Conservation (phyloP, 495 filamentous ascomycete genomes). For the Penicillium diatomitis region DNA sequence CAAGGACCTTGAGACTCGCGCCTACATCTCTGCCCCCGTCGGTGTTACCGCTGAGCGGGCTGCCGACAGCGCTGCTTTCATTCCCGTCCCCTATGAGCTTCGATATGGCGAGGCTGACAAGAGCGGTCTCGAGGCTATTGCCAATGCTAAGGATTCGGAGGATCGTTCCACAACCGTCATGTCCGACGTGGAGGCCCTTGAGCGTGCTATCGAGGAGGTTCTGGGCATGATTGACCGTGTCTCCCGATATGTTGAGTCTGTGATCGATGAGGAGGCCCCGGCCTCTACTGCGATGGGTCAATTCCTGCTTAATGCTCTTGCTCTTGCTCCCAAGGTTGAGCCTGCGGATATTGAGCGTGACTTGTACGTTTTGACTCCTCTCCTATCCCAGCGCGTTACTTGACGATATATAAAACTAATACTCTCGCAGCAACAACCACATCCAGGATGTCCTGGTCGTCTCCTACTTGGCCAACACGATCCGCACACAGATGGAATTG, state of each 20-base stretch:
- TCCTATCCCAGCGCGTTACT: conserved; percentile 18
- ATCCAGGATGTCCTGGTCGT: conserved; percentile 97
- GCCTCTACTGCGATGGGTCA: conserved; percentile 84
- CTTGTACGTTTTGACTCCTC: conserved; percentile 51
- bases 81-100: conserved; percentile 89
- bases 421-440: conserved; percentile 72
- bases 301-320: conserved; percentile 84
- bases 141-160: conserved; percentile 70
- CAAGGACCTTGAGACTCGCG: conserved; percentile 71
- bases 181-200: conserved; percentile 80
- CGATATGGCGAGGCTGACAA: conserved; percentile 87
- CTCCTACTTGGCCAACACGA: conserved; percentile 94
- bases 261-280: conserved; percentile 58
- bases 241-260: conserved; percentile 76
- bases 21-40: conserved; percentile 90
- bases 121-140: conserved; percentile 78
- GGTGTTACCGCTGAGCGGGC: conserved; percentile 92
- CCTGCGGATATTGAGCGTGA: conserved; percentile 81
- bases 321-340: conserved; percentile 88
- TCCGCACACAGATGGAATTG: conserved; percentile 97
- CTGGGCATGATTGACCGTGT: conserved; percentile 83
- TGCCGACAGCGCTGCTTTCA: conserved; percentile 90
- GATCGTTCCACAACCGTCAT: conserved; percentile 59
- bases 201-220: conserved; percentile 75
- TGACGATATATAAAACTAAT: conserved; percentile 19